Evolutionary conservation across 1,139 yeast genomes (phyloP).

Genomic region (Diutina ranongensis): DNA sequence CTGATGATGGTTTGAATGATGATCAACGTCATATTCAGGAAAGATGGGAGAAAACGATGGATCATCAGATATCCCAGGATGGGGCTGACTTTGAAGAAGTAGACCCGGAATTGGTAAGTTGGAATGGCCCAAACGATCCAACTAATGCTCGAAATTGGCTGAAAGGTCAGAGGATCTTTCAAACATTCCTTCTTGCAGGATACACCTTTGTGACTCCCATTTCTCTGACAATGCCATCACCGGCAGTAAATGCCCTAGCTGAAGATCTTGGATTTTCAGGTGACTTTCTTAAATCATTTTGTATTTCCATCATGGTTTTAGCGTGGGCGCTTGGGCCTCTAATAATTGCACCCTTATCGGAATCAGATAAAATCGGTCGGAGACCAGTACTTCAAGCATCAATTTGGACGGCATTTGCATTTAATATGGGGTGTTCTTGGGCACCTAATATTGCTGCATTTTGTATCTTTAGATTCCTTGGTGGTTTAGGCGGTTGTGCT

Average conservation of each 20-base stretch:
- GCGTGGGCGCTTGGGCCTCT: slow-evolving; percentile 59
- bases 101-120: slow-evolving; percentile 55
- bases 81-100: slow-evolving; percentile 31
- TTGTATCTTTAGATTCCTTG: slow-evolving; percentile 45
- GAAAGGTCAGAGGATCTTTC: slow-evolving; percentile 23
- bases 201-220: slow-evolving; percentile 48
- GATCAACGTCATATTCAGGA: slow-evolving; percentile 4
- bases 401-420: slow-evolving; percentile 37
- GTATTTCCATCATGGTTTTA: slow-evolving; percentile 46
- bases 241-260: slow-evolving; percentile 40
- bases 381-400: slow-evolving; percentile 37
- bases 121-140: slow-evolving; percentile 56
- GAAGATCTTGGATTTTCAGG: slow-evolving; percentile 27
- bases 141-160: slow-evolving; percentile 54
- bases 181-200: slow-evolving; percentile 36
- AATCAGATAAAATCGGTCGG: slow-evolving; percentile 40
- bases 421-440: slow-evolving; percentile 49
- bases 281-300: slow-evolving; percentile 29
- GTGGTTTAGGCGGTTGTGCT: slow-evolving; percentile 55
- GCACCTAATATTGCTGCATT: slow-evolving; percentile 41
- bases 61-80: slow-evolving; percentile 10
- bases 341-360: slow-evolving; percentile 49
- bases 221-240: slow-evolving; percentile 48
- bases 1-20: slow-evolving; percentile 5
- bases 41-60: neutral